Evolutionary conservation across 1,139 yeast genomes (phyloP).

Genomic region (Eremothecium sinecaudum): DNA sequence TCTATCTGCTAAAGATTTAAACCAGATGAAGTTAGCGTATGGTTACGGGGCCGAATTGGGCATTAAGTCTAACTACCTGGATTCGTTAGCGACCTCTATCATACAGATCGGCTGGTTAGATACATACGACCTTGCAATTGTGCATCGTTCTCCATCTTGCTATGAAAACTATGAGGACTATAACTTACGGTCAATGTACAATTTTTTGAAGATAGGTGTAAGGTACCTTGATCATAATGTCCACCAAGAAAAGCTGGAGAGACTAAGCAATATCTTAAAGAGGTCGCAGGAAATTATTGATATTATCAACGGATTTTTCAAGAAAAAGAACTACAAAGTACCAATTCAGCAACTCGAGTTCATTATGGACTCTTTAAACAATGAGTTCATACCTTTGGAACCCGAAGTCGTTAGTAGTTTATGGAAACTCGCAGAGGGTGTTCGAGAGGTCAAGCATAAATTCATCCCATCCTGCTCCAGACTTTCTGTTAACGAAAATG

Average conservation of each 20-base stretch:
- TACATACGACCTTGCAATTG: slow-evolving; percentile 12
- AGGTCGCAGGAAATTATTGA: slow-evolving; percentile 14
- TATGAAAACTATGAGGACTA: slow-evolving; percentile 36
- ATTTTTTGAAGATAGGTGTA: slow-evolving; percentile 16
- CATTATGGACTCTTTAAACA: slow-evolving; percentile 13
- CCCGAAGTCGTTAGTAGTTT: slow-evolving; percentile 14
- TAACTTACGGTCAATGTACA: slow-evolving; percentile 23
- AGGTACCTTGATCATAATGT: slow-evolving; percentile 11
- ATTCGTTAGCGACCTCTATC: slow-evolving; percentile 9
- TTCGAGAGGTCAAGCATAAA: slow-evolving; percentile 26
- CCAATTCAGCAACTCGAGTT: slow-evolving; percentile 18
- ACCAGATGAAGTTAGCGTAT: slow-evolving; percentile 9
- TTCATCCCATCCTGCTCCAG: slow-evolving; percentile 26
- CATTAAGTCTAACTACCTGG: slow-evolving; percentile 8
- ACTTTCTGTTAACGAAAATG: slow-evolving; percentile 12
- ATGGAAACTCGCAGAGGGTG: slow-evolving; percentile 14
- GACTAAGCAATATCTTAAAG: slow-evolving; percentile 12
- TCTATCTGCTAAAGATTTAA: slow-evolving; percentile 2
- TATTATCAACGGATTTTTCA: slow-evolving; percentile 19
- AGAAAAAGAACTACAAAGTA: slow-evolving; percentile 24
- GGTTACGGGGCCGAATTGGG: slow-evolving; percentile 8
- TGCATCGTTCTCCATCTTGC: slow-evolving; percentile 18
- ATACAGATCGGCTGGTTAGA: slow-evolving; percentile 16
- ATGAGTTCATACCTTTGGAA: slow-evolving; percentile 23
- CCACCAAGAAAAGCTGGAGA: slow-evolving; percentile 12